Conservation (phyloP, 371 early-diverging fungal species). For the Synchytrium microbalum region DNA sequence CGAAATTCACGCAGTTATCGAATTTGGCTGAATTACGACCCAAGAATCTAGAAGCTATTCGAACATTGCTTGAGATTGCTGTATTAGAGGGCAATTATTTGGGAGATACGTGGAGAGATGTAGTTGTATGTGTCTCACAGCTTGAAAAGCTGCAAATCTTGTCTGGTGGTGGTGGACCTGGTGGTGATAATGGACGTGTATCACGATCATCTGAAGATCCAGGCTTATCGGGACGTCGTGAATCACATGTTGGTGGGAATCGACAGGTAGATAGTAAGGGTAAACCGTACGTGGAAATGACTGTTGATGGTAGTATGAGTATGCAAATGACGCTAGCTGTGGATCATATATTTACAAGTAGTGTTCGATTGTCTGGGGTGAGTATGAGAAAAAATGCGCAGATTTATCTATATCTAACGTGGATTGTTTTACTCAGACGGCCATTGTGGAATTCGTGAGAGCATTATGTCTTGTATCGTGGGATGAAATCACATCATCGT, state of each 20-base stretch:
- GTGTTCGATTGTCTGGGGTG: conserved; percentile 39
- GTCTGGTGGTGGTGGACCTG: conserved; percentile 17
- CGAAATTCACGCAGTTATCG: conserved; percentile 76
- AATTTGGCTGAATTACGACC: conserved; percentile 71
- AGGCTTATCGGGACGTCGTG: not conserved
- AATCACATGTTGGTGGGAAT: not conserved
- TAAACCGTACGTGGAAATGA: not conserved
- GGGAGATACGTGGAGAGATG: conserved; percentile 80
- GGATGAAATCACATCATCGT: conserved; percentile 73
- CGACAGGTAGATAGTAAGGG: not conserved
- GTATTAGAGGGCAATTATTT: conserved; percentile 72
- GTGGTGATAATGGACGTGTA: not conserved
- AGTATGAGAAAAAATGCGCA: too few relatives aligned
- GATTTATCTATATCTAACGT: too few relatives aligned
- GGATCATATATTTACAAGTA: conserved; percentile 73
- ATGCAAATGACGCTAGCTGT: conserved; percentile 58
- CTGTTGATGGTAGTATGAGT: not conserved
- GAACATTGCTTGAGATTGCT: conserved; percentile 73
- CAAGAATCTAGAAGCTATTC: conserved; percentile 85
- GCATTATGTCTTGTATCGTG: conserved; percentile 79
- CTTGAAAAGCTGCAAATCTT: conserved; percentile 57
- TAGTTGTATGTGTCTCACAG: conserved; percentile 78
- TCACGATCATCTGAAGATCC: not conserved
- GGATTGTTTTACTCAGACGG: conserved; percentile 15
- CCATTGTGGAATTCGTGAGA: conserved; percentile 83